phyloP scores from a whole-genome alignment of 106 monocot genomes.

The Dendrobium huoshanense region DNA sequence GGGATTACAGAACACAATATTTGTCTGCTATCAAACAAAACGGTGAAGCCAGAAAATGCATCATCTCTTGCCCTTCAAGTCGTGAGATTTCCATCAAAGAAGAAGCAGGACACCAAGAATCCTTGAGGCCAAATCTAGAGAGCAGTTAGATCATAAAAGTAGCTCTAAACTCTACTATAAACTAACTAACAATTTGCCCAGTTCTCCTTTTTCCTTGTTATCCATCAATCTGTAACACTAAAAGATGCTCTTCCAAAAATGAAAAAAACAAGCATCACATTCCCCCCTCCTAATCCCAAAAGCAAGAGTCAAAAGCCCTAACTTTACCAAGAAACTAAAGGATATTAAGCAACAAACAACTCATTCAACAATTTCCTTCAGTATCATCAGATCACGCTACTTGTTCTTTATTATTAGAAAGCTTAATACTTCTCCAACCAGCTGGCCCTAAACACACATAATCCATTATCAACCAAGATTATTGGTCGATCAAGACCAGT shows the following conservation, averaged over 20 bases:
- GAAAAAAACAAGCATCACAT: neutral
- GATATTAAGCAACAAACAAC: neutral
- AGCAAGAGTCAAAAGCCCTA: neutral
- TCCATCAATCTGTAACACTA: neutral
- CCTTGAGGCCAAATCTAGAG: neutral
- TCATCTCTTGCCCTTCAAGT: neutral
- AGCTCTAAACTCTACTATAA: neutral
- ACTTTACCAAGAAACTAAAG: neutral
- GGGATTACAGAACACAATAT: neutral
- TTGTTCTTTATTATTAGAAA: neutral
- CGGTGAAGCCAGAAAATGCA: neutral
- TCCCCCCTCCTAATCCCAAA: neutral
- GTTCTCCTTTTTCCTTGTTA: neutral
- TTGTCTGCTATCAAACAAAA: neutral
- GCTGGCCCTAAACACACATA: neutral
- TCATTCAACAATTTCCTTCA: neutral
- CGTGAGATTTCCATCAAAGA: neutral
- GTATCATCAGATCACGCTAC: neutral
- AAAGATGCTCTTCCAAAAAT: neutral
- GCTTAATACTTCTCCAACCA: neutral
- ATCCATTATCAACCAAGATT: neutral
- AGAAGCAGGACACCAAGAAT: neutral
- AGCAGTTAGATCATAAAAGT: neutral
- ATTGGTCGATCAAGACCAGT: neutral
- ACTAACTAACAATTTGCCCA: slow-evolving; percentile 1